Conservation (phyloP, 2,329 filamentous ascomycete species). For the Neonectria coccinea region DNA sequence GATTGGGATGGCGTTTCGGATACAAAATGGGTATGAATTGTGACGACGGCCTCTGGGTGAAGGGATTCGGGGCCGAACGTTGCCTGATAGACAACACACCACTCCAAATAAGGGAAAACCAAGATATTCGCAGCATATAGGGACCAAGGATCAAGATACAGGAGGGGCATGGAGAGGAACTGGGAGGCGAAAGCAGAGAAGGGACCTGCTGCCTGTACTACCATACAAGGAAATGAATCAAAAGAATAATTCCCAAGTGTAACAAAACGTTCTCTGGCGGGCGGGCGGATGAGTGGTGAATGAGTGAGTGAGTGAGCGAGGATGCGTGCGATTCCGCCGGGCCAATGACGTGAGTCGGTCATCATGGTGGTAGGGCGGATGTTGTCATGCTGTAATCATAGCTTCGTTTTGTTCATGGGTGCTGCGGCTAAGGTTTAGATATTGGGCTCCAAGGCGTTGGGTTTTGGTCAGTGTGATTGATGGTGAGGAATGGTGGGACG, state of each 20-base stretch:
- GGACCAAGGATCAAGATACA: conserved; percentile 31
- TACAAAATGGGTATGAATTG: conserved; percentile 41
- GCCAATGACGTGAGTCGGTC: conserved; percentile 27
- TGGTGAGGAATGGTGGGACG: not conserved
- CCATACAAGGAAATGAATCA: conserved; percentile 39
- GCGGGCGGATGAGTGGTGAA: no score
- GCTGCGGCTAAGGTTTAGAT: not conserved
- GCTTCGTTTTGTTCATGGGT: not conserved
- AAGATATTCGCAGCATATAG: conserved; percentile 46
- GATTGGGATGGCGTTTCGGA: conserved; percentile 46
- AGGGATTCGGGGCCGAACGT: conserved; percentile 42
- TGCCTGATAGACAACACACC: conserved; percentile 62
- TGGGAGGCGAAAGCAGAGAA: conserved; percentile 40
- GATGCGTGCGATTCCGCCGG: not conserved
- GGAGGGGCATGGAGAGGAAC: conserved; percentile 30
- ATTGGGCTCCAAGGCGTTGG: conserved; percentile 4
- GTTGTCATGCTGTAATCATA: not conserved
- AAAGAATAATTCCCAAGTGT: conserved; percentile 20
- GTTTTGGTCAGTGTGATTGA: not conserved
- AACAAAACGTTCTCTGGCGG: not conserved
- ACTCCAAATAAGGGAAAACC: conserved; percentile 55
- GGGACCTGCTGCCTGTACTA: conserved; percentile 50
- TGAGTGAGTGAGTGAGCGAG: not conserved
- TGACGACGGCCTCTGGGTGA: conserved; percentile 43
- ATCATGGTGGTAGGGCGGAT: conserved; percentile 22